These are phyloP conservation scores for Dryadomyces quercus-mongolicae DNA, from an alignment of 2,329 filamentous ascomycete genomes.

Conservation along the genomic window DNA sequence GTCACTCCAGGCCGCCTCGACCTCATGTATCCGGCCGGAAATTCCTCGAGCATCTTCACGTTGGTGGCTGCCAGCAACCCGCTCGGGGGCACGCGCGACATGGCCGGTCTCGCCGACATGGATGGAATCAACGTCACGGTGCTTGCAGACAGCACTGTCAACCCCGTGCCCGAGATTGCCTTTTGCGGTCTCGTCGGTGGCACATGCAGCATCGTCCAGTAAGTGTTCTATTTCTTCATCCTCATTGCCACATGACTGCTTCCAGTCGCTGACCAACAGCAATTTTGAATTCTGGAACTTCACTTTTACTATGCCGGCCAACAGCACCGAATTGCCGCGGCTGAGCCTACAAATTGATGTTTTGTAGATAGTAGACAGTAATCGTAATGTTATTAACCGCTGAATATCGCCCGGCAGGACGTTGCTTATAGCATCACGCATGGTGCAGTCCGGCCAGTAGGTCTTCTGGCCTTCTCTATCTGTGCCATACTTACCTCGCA, in stretches of 20 bases:
- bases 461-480: no score
- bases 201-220: conserved; percentile 14
- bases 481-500: no score
- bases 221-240: neutral
- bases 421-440: no score
- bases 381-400: neutral
- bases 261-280: conserved; percentile 4
- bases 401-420: no score
- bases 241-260: neutral
- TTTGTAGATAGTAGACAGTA: neutral
- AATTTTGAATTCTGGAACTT: conserved; percentile 37
- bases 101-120: conserved; percentile 33
- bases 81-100: conserved; percentile 28
- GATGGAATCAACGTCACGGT: conserved; percentile 33
- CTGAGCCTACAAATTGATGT: conserved; percentile 5
- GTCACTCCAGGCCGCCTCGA: conserved; percentile 30
- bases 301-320: conserved; percentile 26
- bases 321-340: conserved; percentile 7
- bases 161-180: conserved; percentile 24
- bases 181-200: conserved; percentile 31
- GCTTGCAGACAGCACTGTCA: conserved; percentile 26
- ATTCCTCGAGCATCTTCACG: conserved; percentile 33
- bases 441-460: no score
- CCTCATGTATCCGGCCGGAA: conserved; percentile 42
- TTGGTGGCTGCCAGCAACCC: conserved; percentile 32